A percentile compares a stretch with the other conserved stretches of the same genome.
Evolutionary conservation across 208 protist species (phyloP).

Genomic region (Trypanosoma melophagium): DNA sequence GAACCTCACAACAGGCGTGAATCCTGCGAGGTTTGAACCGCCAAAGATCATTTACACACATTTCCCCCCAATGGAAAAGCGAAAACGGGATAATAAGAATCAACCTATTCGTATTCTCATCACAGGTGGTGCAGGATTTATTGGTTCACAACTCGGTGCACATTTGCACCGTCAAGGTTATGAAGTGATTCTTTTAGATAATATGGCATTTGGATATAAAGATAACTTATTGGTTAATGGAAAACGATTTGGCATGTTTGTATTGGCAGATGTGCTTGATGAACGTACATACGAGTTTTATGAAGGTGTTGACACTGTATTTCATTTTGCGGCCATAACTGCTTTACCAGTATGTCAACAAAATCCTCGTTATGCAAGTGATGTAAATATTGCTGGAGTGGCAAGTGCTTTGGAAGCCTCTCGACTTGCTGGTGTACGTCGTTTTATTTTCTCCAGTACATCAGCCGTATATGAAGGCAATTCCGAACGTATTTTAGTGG

Average conservation of each 20-base stretch:
- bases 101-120: constrained; percentile 6
- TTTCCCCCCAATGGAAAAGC: not conserved
- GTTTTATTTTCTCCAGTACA: constrained; percentile 17
- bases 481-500: constrained; percentile 1
- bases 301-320: constrained; percentile 8
- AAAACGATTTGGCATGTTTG: constrained; percentile 2
- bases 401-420: constrained; percentile 1
- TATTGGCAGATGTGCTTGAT: constrained; percentile 9
- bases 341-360: not conserved
- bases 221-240: constrained; percentile 6
- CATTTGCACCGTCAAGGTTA: constrained; percentile 9
- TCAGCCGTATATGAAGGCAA: constrained; percentile 10
- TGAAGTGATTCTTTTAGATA: constrained; percentile 14
- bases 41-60: not conserved
- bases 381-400: not conserved
- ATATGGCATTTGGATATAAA: constrained; percentile 9
- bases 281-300: constrained; percentile 2
- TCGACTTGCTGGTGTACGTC: constrained; percentile 2
- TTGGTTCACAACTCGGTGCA: constrained; percentile 9
- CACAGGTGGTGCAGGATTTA: constrained; percentile 11
- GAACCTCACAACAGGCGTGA: not conserved
- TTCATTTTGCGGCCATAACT: constrained; percentile 13
- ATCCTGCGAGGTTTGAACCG: not conserved
- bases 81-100: not conserved
- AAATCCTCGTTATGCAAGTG: not conserved